phyloP scores from a whole-genome alignment of 176 grass and related monocot genomes.

The Zea mays region DNA sequence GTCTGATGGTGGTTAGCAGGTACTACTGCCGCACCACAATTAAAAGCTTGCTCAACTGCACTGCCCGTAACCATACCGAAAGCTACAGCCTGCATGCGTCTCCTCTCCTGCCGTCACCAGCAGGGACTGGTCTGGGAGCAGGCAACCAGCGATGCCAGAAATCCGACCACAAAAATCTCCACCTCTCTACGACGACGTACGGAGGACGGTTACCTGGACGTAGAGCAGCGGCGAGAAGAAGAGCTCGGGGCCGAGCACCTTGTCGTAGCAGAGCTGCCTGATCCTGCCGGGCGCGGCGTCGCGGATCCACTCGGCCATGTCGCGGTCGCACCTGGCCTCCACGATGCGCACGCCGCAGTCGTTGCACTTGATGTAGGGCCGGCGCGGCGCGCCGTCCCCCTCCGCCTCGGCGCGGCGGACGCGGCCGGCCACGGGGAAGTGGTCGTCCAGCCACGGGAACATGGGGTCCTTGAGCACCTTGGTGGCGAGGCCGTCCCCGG shows the following conservation, averaged over 20 bases:
- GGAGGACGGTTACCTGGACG: conserved; percentile 54
- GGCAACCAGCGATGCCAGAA: background rate
- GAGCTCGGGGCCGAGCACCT: conserved; percentile 84
- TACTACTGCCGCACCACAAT: background rate
- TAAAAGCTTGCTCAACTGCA: background rate
- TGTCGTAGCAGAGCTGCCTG: conserved; percentile 58
- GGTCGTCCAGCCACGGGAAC: conserved; percentile 71
- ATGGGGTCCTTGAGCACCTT: conserved; percentile 73
- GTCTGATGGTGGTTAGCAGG: background rate
- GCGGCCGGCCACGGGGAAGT: conserved; percentile 64
- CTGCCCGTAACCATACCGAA: conserved; percentile 21
- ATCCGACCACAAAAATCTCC: background rate
- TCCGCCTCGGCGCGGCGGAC: conserved; percentile 44
- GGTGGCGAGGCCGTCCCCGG: conserved; percentile 44
- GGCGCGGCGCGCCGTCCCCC: background rate
- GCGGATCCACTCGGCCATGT: conserved; percentile 61
- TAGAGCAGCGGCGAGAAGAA: conserved; percentile 84
- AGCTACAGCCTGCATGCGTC: conserved; percentile 19
- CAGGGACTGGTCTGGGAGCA: background rate
- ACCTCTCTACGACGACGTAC: background rate
- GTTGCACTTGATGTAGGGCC: conserved; percentile 82
- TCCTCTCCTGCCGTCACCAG: background rate
- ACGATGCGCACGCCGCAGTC: conserved; percentile 93
- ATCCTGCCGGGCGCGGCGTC: conserved; percentile 35
- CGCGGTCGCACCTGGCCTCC: conserved; percentile 60